Evolutionary conservation across 371 early-diverging fungal genomes (phyloP).

Genomic region (Rhizopus microsporus): DNA sequence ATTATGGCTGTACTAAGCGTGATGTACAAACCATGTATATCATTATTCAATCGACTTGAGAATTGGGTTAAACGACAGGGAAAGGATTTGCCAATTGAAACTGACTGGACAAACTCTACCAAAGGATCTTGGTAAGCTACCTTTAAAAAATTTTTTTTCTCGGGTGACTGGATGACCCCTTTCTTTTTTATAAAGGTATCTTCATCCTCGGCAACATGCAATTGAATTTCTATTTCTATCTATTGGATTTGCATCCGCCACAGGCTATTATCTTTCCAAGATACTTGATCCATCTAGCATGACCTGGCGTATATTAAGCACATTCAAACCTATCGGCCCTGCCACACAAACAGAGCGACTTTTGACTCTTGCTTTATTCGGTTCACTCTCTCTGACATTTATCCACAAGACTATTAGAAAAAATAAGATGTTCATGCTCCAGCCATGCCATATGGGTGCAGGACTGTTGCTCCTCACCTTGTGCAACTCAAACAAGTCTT

Average conservation of each 20-base stretch:
- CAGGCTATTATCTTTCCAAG: constrained; percentile 41
- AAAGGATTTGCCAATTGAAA: constrained; percentile 39
- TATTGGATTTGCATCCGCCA: constrained; percentile 40
- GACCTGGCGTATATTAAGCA: constrained; percentile 28
- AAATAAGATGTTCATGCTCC: constrained; percentile 56
- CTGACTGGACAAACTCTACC: constrained; percentile 55
- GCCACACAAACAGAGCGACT: constrained; percentile 45
- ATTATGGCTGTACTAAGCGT: constrained; percentile 9
- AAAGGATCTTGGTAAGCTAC: constrained; percentile 55
- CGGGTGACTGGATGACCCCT: background rate
- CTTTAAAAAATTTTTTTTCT: background rate
- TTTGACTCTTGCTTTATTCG: constrained; percentile 37
- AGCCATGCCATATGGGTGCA: constrained; percentile 69
- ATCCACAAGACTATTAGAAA: constrained; percentile 52
- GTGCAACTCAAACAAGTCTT: constrained; percentile 42
- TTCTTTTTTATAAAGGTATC: constrained; percentile 44
- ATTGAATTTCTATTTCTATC: constrained; percentile 58
- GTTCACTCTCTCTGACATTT: constrained; percentile 46
- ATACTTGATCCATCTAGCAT: constrained; percentile 48
- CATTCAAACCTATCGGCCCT: constrained; percentile 37
- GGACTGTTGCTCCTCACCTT: constrained; percentile 52
- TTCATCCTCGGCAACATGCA: constrained; percentile 60
- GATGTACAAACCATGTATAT: constrained; percentile 4
- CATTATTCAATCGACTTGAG: constrained; percentile 11
- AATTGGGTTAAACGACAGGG: constrained; percentile 14